A percentile compares a stretch with the other conserved stretches of the same genome.
phyloP scores from a whole-genome alignment of 1,284 basidiomycete species.

The Singerocomus rubriflavus region DNA sequence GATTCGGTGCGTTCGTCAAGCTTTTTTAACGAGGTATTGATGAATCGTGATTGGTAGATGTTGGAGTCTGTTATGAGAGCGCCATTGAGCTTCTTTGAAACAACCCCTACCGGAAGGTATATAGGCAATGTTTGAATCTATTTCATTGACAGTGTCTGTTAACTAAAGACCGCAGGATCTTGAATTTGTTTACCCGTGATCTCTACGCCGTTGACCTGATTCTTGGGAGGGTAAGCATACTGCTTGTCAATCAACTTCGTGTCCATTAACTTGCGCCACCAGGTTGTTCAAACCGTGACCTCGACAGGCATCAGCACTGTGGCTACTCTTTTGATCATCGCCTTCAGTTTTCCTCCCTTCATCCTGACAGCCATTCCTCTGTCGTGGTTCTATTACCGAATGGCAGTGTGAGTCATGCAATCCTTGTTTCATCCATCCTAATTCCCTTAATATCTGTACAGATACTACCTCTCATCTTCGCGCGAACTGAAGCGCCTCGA shows the following conservation, averaged over 20 bases:
- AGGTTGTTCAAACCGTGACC: too few relatives aligned
- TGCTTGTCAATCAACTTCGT: background rate
- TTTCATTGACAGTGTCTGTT: too few relatives aligned
- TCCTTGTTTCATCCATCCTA: constrained; percentile 5
- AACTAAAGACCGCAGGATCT: constrained; percentile 52
- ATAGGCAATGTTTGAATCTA: constrained; percentile 14
- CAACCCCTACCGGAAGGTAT: constrained; percentile 76
- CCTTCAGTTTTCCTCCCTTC: constrained; percentile 79
- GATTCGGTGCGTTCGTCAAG: constrained; percentile 52
- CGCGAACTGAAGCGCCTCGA: constrained; percentile 92
- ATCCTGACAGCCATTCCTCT: constrained; percentile 74
- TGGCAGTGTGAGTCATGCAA: constrained; percentile 59
- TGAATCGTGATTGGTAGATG: constrained; percentile 48
- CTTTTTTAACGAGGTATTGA: background rate
- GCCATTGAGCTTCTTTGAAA: constrained; percentile 86
- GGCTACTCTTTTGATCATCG: constrained; percentile 81
- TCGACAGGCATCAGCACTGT: too few relatives aligned
- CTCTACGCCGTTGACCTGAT: constrained; percentile 89
- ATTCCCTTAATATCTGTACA: too few relatives aligned
- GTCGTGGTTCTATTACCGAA: constrained; percentile 69
- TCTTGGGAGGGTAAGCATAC: constrained; percentile 55
- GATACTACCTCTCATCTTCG: constrained; percentile 91
- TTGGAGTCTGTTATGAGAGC: constrained; percentile 74
- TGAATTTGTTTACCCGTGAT: constrained; percentile 92
- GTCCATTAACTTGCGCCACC: background rate